These are phyloP conservation scores for Fusarium tanahbumbuense DNA, from an alignment of 2,329 filamentous ascomycete genomes.

Conservation along the genomic window DNA sequence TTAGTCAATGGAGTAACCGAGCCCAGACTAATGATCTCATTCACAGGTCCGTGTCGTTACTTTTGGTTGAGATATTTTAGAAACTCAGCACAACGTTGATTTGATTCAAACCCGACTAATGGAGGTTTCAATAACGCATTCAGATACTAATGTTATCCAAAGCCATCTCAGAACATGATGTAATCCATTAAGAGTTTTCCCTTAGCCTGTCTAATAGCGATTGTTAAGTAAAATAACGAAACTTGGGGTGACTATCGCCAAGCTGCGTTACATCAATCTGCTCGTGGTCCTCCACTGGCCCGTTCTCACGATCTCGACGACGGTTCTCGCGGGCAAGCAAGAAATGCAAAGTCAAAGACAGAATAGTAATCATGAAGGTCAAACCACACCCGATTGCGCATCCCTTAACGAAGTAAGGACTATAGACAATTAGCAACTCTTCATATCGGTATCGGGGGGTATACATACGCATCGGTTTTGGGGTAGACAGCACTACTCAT, in stretches of 20 bases:
- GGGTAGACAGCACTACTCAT: slow-evolving; percentile 26
- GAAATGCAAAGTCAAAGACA: slow-evolving; percentile 17
- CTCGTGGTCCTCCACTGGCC: slow-evolving; percentile 11
- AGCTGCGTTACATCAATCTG: slow-evolving; percentile 19
- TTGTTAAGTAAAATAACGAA: slow-evolving; percentile 2
- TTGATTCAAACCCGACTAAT: accelerated
- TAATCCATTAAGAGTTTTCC: no score
- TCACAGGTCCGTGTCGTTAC: not conserved
- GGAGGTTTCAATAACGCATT: not conserved
- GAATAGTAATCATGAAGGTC: slow-evolving; percentile 5
- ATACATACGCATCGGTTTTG: slow-evolving; percentile 13
- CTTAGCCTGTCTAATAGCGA: accelerated
- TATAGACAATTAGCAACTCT: no score
- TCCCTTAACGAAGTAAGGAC: not conserved
- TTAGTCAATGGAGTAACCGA: not conserved
- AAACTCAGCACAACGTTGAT: not conserved
- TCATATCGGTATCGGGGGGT: accelerated
- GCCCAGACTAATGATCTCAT: not conserved
- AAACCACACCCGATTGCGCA: slow-evolving; percentile 25
- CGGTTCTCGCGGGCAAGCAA: slow-evolving; percentile 15
- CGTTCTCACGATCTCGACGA: slow-evolving; percentile 7
- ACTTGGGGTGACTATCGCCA: slow-evolving; percentile 26
- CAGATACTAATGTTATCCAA: no score
- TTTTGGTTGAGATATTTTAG: not conserved
- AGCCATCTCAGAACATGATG: no score